phyloP scores from a whole-genome alignment of 805 yeast genomes.

The Candida fluviatilis region DNA sequence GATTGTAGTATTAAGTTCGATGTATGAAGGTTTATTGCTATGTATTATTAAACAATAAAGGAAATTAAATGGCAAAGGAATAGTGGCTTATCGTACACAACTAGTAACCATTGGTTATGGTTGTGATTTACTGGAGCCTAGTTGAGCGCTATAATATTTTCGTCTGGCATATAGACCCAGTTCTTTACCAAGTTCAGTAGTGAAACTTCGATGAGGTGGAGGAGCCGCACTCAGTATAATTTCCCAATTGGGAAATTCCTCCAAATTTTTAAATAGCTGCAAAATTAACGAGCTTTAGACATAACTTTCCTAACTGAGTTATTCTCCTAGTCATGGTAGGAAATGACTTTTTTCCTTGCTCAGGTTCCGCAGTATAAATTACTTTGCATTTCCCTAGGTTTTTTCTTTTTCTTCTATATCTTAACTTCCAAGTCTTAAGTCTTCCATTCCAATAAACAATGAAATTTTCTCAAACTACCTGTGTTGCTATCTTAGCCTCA shows the following conservation, averaged over 20 bases:
- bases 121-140: too few species aligned
- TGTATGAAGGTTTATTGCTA: too few species aligned
- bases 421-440: neutral
- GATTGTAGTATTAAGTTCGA: too few species aligned
- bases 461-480: slow-evolving; percentile 39
- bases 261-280: neutral
- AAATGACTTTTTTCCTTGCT: neutral
- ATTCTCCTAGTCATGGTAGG: neutral
- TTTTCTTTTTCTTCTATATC: neutral
- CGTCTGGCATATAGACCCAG: neutral
- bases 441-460: slow-evolving; percentile 16
- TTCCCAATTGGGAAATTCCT: neutral
- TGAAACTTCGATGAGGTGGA: neutral
- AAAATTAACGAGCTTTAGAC: too few species aligned
- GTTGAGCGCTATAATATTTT: too few species aligned
- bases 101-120: too few species aligned
- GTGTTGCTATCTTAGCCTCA: slow-evolving; percentile 37
- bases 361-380: too few species aligned
- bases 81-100: too few species aligned
- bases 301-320: neutral
- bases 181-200: neutral
- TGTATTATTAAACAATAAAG: too few species aligned
- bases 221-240: neutral
- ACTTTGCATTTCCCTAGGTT: neutral
- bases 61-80: too few species aligned